Evolutionary conservation across 805 yeast genomes (phyloP), one percentile per base, ranked within the genome.

Genomic region (Blastobotrys parvus): DNA sequence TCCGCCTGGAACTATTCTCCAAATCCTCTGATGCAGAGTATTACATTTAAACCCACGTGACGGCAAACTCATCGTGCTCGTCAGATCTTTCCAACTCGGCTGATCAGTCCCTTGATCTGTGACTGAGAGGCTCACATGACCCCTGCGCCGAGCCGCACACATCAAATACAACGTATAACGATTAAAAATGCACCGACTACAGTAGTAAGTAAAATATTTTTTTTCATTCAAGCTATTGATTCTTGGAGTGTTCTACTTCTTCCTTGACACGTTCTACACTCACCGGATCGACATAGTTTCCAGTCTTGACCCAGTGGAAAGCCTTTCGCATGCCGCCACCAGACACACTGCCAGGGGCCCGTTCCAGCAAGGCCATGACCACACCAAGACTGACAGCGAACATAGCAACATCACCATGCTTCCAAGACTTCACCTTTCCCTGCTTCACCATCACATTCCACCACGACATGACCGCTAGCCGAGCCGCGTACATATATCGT

Each of bases 391-490:
- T 49, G 3, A 45, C 50, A 5, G 65, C 59, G 47, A 64, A 63
- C 36, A 63, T 49, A 10, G 50, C 39, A 3, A 54, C 53, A 16
- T 62, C 64, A 38, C 67, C 64, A 30, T 58, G 45, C 42, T 50
- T 54, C 23, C 61, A 33, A 6, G 65, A 57, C 35, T 45, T 43
- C 22, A 58, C 55, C 16, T 46, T 46, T 22, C 49, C 41, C 32
- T 54, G 51, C 43, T 53, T 55, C 16, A 52, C 53, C 23, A 64
- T 44, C 22, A 48, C 43, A 39, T 58, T 53, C 64, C 65, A 65
- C 50, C 62, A 60, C 11, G 69, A 56, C 42, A 60, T 47, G 19
- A 61, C 41, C 3, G 69, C 70, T 50, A 63, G 50, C 15, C 71
- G 48, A 18, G 59, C 51, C 13, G 62, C 56, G 46, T 60, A 64